These are phyloP conservation scores for Flaveria bidentis DNA, from an alignment of 129 eudicot genomes.

Conservation along the genomic window DNA sequence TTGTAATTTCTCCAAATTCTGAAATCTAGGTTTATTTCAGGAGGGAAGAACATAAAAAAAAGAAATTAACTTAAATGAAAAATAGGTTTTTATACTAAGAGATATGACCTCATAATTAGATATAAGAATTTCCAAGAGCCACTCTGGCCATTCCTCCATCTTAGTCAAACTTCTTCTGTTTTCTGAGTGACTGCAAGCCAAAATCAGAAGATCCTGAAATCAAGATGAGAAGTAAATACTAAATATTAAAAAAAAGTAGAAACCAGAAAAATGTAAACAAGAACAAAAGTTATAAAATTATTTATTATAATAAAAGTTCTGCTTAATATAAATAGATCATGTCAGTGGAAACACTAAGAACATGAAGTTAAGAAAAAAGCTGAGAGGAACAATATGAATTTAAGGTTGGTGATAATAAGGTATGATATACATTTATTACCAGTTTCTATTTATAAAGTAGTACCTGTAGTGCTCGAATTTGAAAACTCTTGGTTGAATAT, in stretches of 20 bases:
- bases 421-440: constrained; percentile 5
- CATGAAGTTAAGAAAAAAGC: neutral
- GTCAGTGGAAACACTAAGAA: constrained; percentile 2
- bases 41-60: neutral
- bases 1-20: constrained; percentile 1
- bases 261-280: constrained; percentile 6
- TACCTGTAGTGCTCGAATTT: constrained; percentile 88
- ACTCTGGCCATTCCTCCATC: constrained; percentile 99
- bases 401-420: constrained; percentile 10
- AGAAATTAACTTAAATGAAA: neutral
- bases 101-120: constrained; percentile 79
- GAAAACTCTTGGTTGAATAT: constrained; percentile 59
- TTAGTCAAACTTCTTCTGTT: constrained; percentile 70
- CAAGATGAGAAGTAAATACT: constrained; percentile 39
- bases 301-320: neutral
- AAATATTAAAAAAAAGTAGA: constrained; percentile 26
- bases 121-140: constrained; percentile 96
- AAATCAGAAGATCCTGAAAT: constrained; percentile 97
- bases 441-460: constrained; percentile 18
- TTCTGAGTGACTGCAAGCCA: constrained; percentile 94
- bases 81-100: neutral
- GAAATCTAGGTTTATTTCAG: neutral
- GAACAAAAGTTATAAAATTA: neutral
- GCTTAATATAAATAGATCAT: neutral
- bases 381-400: neutral